Conservation (phyloP, 2,329 filamentous ascomycete species). For the Trichophyton rubrum region DNA sequence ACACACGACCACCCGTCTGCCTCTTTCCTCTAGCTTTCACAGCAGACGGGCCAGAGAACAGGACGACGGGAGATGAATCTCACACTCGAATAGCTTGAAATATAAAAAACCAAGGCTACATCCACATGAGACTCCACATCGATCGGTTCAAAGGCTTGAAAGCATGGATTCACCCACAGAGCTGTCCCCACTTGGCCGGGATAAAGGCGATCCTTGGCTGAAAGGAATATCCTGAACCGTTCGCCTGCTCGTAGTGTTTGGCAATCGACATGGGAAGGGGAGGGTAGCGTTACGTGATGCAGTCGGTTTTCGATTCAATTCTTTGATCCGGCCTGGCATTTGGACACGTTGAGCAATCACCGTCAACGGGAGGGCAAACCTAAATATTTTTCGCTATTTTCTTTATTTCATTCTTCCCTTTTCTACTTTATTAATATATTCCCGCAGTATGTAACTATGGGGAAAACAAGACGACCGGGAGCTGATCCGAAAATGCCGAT, state of each 20-base stretch:
- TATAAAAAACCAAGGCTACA: neutral
- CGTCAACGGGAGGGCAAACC: neutral
- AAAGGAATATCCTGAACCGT: neutral
- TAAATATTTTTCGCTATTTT: neutral
- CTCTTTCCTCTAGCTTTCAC: neutral
- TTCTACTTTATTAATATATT: neutral
- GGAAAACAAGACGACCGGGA: neutral
- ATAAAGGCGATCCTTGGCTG: conserved; percentile 8
- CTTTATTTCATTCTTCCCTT: neutral
- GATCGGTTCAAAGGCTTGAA: conserved; percentile 6
- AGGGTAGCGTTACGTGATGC: neutral
- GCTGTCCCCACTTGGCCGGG: conserved; percentile 8
- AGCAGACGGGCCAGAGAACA: neutral
- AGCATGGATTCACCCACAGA: conserved; percentile 8
- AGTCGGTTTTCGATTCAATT: neutral
- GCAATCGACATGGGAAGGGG: neutral
- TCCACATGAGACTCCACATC: neutral
- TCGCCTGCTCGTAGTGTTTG: neutral
- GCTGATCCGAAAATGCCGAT: neutral
- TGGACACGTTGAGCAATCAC: neutral
- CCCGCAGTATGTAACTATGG: neutral
- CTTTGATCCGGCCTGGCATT: neutral
- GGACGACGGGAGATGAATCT: neutral
- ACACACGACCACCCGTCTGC: neutral
- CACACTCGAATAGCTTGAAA: neutral